Conservation (phyloP, 345 rosid genomes). For the Eucalyptus brandiana region DNA sequence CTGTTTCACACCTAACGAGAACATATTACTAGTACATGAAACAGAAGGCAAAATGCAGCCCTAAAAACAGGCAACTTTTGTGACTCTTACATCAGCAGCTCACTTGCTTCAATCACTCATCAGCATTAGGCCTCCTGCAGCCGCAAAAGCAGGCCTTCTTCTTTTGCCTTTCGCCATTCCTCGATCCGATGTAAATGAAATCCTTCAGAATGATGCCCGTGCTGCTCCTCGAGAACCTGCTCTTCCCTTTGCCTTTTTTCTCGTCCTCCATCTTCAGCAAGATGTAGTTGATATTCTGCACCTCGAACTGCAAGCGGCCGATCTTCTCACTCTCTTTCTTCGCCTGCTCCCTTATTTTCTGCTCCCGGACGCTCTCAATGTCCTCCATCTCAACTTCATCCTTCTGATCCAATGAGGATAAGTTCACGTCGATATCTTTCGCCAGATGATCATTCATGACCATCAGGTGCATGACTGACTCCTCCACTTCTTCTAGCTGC, state of each 20-base stretch:
- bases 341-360: slow-evolving; percentile 43
- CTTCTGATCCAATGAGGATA: background rate
- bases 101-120: slow-evolving; percentile 2
- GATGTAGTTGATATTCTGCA: slow-evolving; percentile 57
- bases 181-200: slow-evolving; percentile 39
- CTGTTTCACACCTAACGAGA: background rate
- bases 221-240: slow-evolving; percentile 25
- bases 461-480: slow-evolving; percentile 39
- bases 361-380: slow-evolving; percentile 16
- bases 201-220: slow-evolving; percentile 55
- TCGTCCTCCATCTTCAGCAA: slow-evolving; percentile 69
- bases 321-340: slow-evolving; percentile 64
- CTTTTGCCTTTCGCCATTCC: slow-evolving; percentile 28
- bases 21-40: background rate
- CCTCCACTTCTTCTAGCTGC: slow-evolving; percentile 63
- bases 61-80: background rate
- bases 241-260: slow-evolving; percentile 32
- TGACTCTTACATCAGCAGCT: background rate
- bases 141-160: slow-evolving; percentile 68
- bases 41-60: background rate
- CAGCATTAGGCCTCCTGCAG: slow-evolving; percentile 46
- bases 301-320: slow-evolving; percentile 57
- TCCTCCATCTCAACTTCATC: slow-evolving; percentile 12
- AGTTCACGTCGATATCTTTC: slow-evolving; percentile 34
- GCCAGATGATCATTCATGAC: slow-evolving; percentile 37